Conservation (phyloP, 108 stramenopile species). For the Hondaea fermentalgiana region DNA sequence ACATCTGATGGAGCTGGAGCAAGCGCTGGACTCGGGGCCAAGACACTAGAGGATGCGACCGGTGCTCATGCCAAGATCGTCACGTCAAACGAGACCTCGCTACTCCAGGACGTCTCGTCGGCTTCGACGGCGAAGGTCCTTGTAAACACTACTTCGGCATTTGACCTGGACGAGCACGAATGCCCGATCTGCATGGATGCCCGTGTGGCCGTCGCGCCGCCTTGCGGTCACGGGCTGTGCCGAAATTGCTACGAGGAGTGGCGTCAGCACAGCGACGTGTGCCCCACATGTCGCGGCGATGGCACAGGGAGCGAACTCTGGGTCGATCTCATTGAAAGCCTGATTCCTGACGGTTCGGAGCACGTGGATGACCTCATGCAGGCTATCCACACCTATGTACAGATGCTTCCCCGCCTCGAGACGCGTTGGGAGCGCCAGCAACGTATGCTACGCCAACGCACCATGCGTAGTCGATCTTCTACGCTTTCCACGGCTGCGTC, state of each 20-base stretch:
- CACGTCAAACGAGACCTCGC: too few relatives aligned
- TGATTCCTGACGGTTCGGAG: not conserved
- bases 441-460: not conserved
- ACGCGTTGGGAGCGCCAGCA: not conserved
- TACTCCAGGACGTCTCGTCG: too few relatives aligned
- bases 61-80: too few relatives aligned
- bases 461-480: not conserved
- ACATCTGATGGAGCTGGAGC: not conserved
- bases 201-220: not conserved
- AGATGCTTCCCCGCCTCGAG: not conserved
- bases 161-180: not conserved
- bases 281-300: not conserved
- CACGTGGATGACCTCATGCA: slow-evolving; percentile 1
- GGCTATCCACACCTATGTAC: not conserved
- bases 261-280: not conserved
- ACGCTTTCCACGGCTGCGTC: not conserved
- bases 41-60: too few relatives aligned
- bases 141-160: too few relatives aligned
- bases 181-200: slow-evolving; percentile 9
- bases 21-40: not conserved
- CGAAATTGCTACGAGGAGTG: not conserved
- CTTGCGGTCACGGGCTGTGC: slow-evolving; percentile 8
- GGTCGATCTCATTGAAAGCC: not conserved
- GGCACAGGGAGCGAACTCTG: not conserved
- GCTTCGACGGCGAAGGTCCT: too few relatives aligned